Percentiles rank a stretch among this genome's conserved stretches.
phyloP scores from a whole-genome alignment of 2,329 filamentous ascomycete genomes.

The Arthrinium phaeospermum region DNA sequence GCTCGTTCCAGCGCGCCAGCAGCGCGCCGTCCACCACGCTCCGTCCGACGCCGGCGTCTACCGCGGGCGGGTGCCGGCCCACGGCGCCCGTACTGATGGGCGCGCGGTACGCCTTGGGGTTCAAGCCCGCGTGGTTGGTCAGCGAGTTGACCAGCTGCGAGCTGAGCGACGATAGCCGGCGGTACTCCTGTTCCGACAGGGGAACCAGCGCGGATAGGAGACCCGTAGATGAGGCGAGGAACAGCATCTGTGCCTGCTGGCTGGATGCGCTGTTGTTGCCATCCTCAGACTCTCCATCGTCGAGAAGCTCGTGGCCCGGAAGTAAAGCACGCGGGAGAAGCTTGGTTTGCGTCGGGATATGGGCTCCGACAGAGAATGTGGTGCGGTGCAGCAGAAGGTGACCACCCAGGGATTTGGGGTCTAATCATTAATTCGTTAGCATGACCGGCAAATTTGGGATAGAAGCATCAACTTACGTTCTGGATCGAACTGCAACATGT shows the following conservation, averaged over 20 bases:
- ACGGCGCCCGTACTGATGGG: constrained; percentile 53
- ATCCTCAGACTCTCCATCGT: constrained; percentile 29
- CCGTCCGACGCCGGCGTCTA: constrained; percentile 64
- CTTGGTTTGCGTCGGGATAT: constrained; percentile 75
- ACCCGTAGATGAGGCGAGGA: constrained; percentile 78
- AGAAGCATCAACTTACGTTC: constrained; percentile 69
- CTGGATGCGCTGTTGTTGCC: constrained; percentile 35
- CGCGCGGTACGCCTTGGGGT: constrained; percentile 78
- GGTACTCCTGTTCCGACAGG: constrained; percentile 79
- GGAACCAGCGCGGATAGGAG: constrained; percentile 78
- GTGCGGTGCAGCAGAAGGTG: constrained; percentile 85
- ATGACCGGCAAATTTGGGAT: background rate
- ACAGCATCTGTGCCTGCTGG: constrained; percentile 53
- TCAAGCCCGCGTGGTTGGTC: constrained; percentile 78
- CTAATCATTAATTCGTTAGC: constrained; percentile 52
- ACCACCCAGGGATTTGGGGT: constrained; percentile 91
- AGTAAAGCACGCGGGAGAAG: constrained; percentile 73
- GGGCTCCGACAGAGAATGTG: constrained; percentile 83
- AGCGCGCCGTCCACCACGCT: constrained; percentile 81
- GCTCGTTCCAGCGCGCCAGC: constrained; percentile 75
- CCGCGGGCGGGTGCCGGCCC: constrained; percentile 51
- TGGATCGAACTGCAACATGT: constrained; percentile 92
- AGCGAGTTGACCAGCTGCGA: constrained; percentile 80
- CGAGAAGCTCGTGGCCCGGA: constrained; percentile 41
- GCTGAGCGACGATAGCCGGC: constrained; percentile 80